phyloP scores from a whole-genome alignment of 805 yeast genomes.

The Pichia deserticola region DNA sequence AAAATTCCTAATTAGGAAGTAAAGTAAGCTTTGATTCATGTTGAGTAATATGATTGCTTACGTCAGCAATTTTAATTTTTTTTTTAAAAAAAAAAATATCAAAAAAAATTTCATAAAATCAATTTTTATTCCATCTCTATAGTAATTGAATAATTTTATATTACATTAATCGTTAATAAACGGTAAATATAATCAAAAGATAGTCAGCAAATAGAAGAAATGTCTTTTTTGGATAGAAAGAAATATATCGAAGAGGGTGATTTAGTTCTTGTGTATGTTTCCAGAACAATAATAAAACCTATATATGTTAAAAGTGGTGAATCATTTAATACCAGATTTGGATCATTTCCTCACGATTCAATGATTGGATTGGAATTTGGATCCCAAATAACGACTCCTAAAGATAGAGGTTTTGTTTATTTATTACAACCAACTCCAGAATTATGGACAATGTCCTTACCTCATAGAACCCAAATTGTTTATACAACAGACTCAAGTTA shows the following conservation, averaged over 20 bases:
- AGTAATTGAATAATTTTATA: too few species aligned
- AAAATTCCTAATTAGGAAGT: too few species aligned
- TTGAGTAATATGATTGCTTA: too few species aligned
- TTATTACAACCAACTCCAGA: constrained; percentile 90
- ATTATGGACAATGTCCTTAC: constrained; percentile 90
- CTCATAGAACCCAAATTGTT: constrained; percentile 96
- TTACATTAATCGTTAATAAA: too few species aligned
- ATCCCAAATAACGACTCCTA: constrained; percentile 63
- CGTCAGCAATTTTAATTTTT: too few species aligned
- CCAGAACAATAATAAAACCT: constrained; percentile 75
- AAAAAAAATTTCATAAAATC: too few species aligned
- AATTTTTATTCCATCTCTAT: too few species aligned
- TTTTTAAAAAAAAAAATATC: too few species aligned
- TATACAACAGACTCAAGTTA: constrained; percentile 93
- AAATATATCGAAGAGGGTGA: constrained; percentile 78
- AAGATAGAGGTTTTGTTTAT: constrained; percentile 80
- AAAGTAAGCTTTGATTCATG: too few species aligned
- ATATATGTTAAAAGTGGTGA: constrained; percentile 53
- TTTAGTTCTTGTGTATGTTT: constrained; percentile 76
- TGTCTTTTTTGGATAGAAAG: constrained; percentile 40
- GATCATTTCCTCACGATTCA: constrained; percentile 73
- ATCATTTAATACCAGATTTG: constrained; percentile 76
- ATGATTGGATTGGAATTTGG: constrained; percentile 85
- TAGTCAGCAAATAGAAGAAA: background rate
- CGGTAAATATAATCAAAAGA: too few species aligned